Evolutionary conservation across 768 basidiomycete species (phyloP).

Genomic region (Chiua virens): DNA sequence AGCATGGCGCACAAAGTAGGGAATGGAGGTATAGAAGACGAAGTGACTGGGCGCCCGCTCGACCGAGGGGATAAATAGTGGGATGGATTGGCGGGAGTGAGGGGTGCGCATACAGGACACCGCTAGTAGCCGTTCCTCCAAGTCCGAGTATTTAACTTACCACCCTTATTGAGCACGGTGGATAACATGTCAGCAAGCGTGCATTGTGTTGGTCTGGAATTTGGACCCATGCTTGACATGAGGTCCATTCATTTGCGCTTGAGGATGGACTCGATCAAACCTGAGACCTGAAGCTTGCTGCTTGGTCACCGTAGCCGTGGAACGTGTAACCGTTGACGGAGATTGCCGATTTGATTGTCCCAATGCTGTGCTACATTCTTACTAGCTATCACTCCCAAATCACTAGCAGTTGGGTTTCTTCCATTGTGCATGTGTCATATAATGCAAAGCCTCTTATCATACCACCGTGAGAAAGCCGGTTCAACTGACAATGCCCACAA

Average conservation of each 20-base stretch:
- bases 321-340: constrained; percentile 19
- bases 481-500: too few species aligned
- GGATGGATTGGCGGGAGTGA: not conserved
- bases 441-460: not conserved
- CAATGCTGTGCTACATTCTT: too few species aligned
- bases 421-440: too few species aligned
- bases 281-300: not conserved
- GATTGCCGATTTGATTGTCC: constrained; percentile 13
- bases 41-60: not conserved
- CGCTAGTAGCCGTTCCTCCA: not conserved
- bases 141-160: constrained; percentile 26
- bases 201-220: constrained; percentile 23
- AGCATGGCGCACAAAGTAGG: constrained; percentile 13
- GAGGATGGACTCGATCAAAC: constrained; percentile 7
- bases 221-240: constrained; percentile 12
- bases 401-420: too few species aligned
- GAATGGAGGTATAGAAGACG: not conserved
- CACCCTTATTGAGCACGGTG: constrained; percentile 1
- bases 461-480: too few species aligned
- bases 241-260: constrained; percentile 16
- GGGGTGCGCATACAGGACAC: not conserved
- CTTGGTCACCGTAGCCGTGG: not conserved
- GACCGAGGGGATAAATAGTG: constrained; percentile 8
- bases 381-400: too few species aligned
- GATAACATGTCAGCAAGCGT: constrained; percentile 8